Percentiles rank a stretch among this genome's conserved stretches.
These are phyloP conservation scores for Vigna unguiculata DNA, from an alignment of 306 rosid genomes.

Conservation along the genomic window DNA sequence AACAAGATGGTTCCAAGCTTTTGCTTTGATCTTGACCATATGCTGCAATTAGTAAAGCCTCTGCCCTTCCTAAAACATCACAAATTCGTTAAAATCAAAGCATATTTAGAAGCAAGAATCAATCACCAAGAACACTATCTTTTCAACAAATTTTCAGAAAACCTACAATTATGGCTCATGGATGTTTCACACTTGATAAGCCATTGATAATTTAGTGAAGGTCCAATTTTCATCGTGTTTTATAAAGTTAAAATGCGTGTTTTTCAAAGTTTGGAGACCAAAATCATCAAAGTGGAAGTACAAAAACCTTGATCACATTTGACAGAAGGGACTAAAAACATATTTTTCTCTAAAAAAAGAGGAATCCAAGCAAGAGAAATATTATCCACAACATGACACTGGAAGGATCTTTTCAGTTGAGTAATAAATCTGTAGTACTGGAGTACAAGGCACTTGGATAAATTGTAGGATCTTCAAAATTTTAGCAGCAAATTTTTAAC, in stretches of 20 bases:
- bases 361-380: background rate
- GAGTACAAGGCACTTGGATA: background rate
- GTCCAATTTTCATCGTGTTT: no score
- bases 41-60: conserved; percentile 94
- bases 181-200: background rate
- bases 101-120: conserved; percentile 17
- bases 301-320: no score
- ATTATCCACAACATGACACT: background rate
- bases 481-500: no score
- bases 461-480: no score
- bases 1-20: conserved; percentile 46
- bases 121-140: conserved; percentile 16
- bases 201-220: background rate
- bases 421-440: background rate
- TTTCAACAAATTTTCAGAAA: background rate
- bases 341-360: background rate
- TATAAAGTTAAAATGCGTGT: no score
- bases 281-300: no score
- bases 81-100: conserved; percentile 22
- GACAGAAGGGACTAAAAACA: no score
- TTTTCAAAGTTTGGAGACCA: no score
- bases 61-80: conserved; percentile 83
- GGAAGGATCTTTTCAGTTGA: background rate
- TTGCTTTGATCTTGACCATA: conserved; percentile 69
- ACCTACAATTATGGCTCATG: background rate